Evolutionary conservation across 1,284 basidiomycete species (phyloP).

Genomic region (Sanghuangporus weigelae): DNA sequence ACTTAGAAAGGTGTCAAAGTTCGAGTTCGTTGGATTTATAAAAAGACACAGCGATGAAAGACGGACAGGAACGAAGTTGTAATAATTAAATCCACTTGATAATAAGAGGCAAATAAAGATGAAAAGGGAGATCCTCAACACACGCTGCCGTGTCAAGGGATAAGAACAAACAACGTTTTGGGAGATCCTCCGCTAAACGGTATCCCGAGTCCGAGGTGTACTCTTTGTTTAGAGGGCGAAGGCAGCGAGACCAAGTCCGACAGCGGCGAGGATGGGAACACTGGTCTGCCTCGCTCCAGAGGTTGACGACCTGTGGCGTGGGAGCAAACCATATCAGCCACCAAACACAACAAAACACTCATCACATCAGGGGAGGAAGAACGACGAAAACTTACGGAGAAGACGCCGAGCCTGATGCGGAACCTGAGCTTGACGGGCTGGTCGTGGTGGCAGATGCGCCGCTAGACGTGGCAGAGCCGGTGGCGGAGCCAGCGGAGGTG

Average conservation of each 20-base stretch:
- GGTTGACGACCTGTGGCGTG: neutral
- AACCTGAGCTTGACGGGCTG: neutral
- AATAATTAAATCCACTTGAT: neutral
- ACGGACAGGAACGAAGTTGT: neutral
- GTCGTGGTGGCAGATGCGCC: neutral
- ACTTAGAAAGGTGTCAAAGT: neutral
- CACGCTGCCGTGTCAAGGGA: neutral
- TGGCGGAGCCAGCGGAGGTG: slow-evolving; percentile 11
- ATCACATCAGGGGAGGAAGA: neutral
- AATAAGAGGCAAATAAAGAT: neutral
- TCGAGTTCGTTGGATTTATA: neutral
- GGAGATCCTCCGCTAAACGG: neutral
- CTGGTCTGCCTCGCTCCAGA: slow-evolving; percentile 27
- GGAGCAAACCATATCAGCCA: neutral
- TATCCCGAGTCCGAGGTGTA: neutral
- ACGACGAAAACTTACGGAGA: neutral
- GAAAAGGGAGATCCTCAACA: neutral
- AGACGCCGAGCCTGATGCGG: neutral
- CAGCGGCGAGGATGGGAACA: slow-evolving; percentile 34
- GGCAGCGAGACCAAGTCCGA: slow-evolving; percentile 37
- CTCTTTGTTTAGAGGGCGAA: slow-evolving; percentile 31
- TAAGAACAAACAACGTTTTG: neutral
- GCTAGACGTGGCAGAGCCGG: neutral
- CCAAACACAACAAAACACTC: neutral
- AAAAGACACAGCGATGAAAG: neutral